A percentile compares a stretch with the other conserved stretches of the same genome.
Conservation (phyloP, 139 green algal species). For the Coelastrella sp. region DNA sequence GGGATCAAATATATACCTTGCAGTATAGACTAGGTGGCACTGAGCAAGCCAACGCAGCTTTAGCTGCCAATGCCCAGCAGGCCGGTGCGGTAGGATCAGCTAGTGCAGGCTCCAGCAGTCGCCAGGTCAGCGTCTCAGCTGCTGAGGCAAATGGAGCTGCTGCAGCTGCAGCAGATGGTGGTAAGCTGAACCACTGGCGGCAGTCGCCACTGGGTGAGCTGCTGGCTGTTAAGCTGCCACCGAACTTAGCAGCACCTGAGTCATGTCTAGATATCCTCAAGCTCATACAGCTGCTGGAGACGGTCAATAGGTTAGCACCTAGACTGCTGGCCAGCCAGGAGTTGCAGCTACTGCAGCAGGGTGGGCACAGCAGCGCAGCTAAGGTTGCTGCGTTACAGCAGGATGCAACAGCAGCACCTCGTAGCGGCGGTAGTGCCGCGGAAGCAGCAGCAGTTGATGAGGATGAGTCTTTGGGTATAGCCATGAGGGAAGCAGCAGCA, state of each 20-base stretch:
- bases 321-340: slow-evolving; percentile 40
- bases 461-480: slow-evolving; percentile 1
- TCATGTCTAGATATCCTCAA: slow-evolving; percentile 66
- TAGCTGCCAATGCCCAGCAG: background rate
- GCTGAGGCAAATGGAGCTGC: background rate
- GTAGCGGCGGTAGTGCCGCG: background rate
- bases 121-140: slow-evolving; percentile 8
- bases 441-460: background rate
- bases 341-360: slow-evolving; percentile 33
- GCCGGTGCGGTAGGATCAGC: background rate
- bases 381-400: background rate
- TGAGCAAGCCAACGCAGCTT: background rate
- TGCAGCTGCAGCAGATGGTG: background rate
- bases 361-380: background rate
- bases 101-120: slow-evolving; percentile 2
- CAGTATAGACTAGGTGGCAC: slow-evolving; percentile 68
- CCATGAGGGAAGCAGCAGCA: background rate
- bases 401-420: background rate
- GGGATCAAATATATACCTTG: slow-evolving; percentile 92
- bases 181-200: slow-evolving; percentile 12
- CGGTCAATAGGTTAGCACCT: slow-evolving; percentile 68
- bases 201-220: slow-evolving; percentile 60
- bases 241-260: slow-evolving; percentile 46
- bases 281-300: slow-evolving; percentile 83
- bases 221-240: slow-evolving; percentile 59